Base-by-base conservation (phyloP, 2,329 filamentous ascomycete genomes). In the Fusarium scirpi region DNA sequence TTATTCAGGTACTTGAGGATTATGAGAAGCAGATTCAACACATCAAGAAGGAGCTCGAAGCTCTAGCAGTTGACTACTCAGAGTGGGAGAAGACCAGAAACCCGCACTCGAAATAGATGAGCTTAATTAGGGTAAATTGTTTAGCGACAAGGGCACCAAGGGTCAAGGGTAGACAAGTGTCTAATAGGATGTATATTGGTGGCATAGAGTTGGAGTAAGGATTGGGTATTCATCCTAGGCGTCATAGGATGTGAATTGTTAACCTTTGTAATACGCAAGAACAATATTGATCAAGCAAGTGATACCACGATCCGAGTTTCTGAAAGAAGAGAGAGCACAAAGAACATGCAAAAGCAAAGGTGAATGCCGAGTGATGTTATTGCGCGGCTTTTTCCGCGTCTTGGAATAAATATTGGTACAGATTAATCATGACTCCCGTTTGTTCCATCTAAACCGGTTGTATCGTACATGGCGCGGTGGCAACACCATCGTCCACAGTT, bases 1-100 rank as follows among this genome's bases (percentile, higher is more conserved):
- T 8, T 20, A n/a, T 20, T 1, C 68, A 94, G 91, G 91, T 95
- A 48, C 81, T 95, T 74, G 90, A 92, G 75, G 92, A 94, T 76
- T 95, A 94, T 78, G 91, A 94, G 78, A 92, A 90, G 78, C 92
- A 95, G 82, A 84, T 96, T 34, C 85, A 87, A 76, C 91, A 94
- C 77, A 83, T 97, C 68, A 92, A 90, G 80, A 91, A 90, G 77
- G 91, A 94, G 77, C 83, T 91, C 16, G 90, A 91, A 76, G 85
- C 87, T 53, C 83, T 90, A 70, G 87, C 86, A 72, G 83, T 85
- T 44, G 87, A 89, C 65, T 89, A 85, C 64, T 82, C 84, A 15
- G 81, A 84, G 27, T 89, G 87, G 86, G 84, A 87, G 70, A 84
- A 83, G 75, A 85, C 84, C 67, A 82, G 83, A 56, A 81, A 81